Conservation (phyloP, 1,139 yeast genomes). For the Yamadazyma kanchanaburiensis region DNA sequence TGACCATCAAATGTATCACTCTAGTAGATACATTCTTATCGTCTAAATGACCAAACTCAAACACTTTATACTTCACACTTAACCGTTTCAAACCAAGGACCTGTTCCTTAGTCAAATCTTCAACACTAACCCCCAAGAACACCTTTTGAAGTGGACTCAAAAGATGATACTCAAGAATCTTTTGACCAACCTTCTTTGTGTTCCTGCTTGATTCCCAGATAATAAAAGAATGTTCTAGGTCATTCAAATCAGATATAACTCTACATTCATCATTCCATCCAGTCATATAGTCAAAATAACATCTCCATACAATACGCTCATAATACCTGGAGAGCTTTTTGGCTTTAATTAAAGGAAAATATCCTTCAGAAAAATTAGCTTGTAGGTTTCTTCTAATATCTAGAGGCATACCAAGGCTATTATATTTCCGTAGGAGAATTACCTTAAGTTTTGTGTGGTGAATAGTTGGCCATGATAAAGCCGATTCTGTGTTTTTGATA, state of each 20-base stretch:
- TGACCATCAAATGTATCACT: too few species aligned
- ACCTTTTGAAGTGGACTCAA: conserved; percentile 6
- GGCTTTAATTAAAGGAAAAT: conserved; percentile 24
- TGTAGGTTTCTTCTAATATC: conserved; percentile 29
- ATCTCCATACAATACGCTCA: conserved; percentile 43
- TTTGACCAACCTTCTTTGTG: conserved; percentile 3
- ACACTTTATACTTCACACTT: conserved; percentile 6
- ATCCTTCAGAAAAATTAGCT: conserved; percentile 21
- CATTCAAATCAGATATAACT: conserved; percentile 21
- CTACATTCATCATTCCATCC: conserved; percentile 17
- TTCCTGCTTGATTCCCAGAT: conserved; percentile 39
- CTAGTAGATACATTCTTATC: too few species aligned
- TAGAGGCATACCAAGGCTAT: conserved; percentile 30
- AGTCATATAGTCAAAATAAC: conserved; percentile 34
- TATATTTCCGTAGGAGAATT: conserved; percentile 32
- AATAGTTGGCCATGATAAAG: conserved; percentile 10
- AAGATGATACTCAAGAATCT: conserved; percentile 3
- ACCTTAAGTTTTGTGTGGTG: conserved; percentile 23
- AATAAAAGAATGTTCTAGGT: conserved; percentile 24
- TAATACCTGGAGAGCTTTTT: conserved; percentile 31
- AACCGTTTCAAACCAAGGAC: conserved; percentile 10
- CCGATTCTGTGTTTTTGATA: conserved; percentile 8
- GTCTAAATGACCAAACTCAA: conserved; percentile 1
- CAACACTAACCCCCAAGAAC: conserved; percentile 7
- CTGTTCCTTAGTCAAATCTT: too few species aligned